Conservation (phyloP, 805 yeast species). For the Ogataea angusta region DNA sequence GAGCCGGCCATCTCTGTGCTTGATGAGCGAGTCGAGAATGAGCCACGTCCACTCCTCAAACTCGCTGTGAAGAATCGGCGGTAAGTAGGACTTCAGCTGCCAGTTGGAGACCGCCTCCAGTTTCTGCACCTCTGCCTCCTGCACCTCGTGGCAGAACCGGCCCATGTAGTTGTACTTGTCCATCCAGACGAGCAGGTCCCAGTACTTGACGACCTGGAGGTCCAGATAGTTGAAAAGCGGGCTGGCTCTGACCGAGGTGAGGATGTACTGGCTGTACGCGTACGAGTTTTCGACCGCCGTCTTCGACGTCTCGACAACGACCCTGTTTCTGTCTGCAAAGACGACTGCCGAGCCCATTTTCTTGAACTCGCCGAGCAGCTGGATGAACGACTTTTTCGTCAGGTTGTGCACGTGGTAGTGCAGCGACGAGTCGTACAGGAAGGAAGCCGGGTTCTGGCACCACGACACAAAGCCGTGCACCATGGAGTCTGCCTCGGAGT, state of each 20-base stretch:
- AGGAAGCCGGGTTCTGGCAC: conserved; percentile 77
- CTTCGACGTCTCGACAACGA: conserved; percentile 72
- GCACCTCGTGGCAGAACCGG: conserved; percentile 45
- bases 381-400: conserved; percentile 77
- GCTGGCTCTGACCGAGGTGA: conserved; percentile 72
- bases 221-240: conserved; percentile 84
- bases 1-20: conserved; percentile 42
- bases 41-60: conserved; percentile 84
- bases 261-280: conserved; percentile 83
- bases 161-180: conserved; percentile 89
- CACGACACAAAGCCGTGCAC: conserved; percentile 79
- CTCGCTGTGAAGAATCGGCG: conserved; percentile 71
- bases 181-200: conserved; percentile 97
- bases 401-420: conserved; percentile 86
- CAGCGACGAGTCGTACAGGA: conserved; percentile 70
- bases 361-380: conserved; percentile 73
- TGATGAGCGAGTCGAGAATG: conserved; percentile 66
- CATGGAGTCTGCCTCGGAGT: conserved; percentile 75
- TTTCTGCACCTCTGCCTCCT: conserved; percentile 41
- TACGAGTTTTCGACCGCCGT: conserved; percentile 80
- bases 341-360: conserved; percentile 76
- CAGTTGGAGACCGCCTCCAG: conserved; percentile 59
- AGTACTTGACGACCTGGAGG: conserved; percentile 65
- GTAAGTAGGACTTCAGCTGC: conserved; percentile 76
- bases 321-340: conserved; percentile 73